Percentiles rank a stretch among this genome's conserved stretches.
These are phyloP conservation scores for Scedosporium apiospermum DNA, from an alignment of 2,329 filamentous ascomycete species.

Conservation along the genomic window DNA sequence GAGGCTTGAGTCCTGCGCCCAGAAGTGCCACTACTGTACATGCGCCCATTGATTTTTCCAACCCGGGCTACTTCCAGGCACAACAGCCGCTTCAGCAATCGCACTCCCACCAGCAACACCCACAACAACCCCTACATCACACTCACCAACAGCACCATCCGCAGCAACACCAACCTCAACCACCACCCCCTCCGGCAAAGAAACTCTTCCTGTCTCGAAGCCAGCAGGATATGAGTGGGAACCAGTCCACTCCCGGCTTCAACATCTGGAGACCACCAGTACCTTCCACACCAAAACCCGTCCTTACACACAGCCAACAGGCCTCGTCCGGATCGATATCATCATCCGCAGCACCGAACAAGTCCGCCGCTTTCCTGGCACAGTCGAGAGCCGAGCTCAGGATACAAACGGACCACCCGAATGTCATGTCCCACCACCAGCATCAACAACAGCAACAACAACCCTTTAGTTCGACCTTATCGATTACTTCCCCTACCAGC, in stretches of 20 bases:
- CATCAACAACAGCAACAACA: constrained; percentile 6
- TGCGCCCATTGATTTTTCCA: not conserved
- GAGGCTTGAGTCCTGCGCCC: not conserved
- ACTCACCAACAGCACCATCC: constrained; percentile 2
- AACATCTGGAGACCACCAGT: constrained; percentile 25
- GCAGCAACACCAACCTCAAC: constrained; percentile 7
- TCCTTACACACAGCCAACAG: constrained; percentile 13
- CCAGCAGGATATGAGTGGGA: not conserved
- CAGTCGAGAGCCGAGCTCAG: constrained; percentile 9
- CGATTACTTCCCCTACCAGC: constrained; percentile 5
- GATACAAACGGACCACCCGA: constrained; percentile 8
- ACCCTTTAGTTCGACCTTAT: constrained; percentile 2
- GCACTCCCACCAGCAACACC: constrained; percentile 12
- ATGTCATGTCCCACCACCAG: constrained; percentile 3
- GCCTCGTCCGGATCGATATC: not conserved
- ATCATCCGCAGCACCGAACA: not conserved
- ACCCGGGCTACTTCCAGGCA: not conserved
- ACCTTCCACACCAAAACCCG: constrained; percentile 28
- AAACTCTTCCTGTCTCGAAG: not conserved
- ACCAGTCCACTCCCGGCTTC: constrained; percentile 14
- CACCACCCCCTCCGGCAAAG: constrained; percentile 4
- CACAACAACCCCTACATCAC: constrained; percentile 8
- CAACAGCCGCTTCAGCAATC: constrained; percentile 5
- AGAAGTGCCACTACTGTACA: constrained; percentile 4
- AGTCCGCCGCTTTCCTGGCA: constrained; percentile 11